Conservation (phyloP, 108 stramenopile genomes). For the Epithemia pelagica region DNA sequence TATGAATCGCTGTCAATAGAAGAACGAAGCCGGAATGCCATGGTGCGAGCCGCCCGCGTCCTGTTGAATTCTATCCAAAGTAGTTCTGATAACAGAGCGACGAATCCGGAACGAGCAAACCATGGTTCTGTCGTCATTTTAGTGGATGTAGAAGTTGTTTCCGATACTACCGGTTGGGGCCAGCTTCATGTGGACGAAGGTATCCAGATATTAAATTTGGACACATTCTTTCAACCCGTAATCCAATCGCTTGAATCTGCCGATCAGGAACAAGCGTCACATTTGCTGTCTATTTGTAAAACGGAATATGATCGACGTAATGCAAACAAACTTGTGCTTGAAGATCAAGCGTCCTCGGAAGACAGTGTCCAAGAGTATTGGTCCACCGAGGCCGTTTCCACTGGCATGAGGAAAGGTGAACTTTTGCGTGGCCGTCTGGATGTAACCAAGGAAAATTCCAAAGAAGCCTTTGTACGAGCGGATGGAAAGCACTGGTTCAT, state of each 20-base stretch:
- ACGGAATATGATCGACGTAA: constrained; percentile 31
- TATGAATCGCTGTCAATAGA: constrained; percentile 23
- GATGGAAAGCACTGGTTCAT: constrained; percentile 23
- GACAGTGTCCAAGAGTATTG: constrained; percentile 10
- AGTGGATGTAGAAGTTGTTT: constrained; percentile 7
- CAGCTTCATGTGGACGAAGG: neutral
- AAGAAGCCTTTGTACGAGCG: constrained; percentile 31
- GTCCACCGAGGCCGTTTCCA: constrained; percentile 17
- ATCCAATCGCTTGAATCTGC: neutral
- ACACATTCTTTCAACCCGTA: neutral
- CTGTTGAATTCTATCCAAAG: neutral
- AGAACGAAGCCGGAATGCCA: constrained; percentile 31
- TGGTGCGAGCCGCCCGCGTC: constrained; percentile 29
- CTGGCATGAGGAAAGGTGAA: constrained; percentile 24
- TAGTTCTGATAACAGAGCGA: neutral
- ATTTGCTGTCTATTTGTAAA: constrained; percentile 11
- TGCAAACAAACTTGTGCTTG: neutral
- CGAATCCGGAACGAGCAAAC: neutral
- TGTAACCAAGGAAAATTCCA: constrained; percentile 40
- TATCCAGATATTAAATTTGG: neutral
- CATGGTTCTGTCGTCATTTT: neutral
- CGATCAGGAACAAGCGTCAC: neutral
- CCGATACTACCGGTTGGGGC: constrained; percentile 14
- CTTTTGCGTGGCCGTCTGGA: constrained; percentile 26
- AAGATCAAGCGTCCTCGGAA: neutral